Conservation (phyloP, 352 stramenopile genomes). For the Pythium scleroteichum region DNA sequence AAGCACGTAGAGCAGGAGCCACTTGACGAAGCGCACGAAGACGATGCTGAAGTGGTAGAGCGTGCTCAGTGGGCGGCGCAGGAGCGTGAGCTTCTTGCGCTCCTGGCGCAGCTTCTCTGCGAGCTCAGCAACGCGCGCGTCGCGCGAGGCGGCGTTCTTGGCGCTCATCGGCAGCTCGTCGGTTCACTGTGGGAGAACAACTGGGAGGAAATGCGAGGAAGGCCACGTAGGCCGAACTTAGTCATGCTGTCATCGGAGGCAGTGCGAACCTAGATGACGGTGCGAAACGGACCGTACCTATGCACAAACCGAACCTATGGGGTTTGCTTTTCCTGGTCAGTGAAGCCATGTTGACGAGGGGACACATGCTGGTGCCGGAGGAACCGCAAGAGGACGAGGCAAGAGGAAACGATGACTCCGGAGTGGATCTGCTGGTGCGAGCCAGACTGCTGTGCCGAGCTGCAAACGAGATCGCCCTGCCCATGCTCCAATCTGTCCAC, state of each 20-base stretch:
- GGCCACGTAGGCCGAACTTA: slow-evolving; percentile 33
- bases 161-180: slow-evolving; percentile 13
- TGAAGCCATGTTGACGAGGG: slow-evolving; percentile 20
- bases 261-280: slow-evolving; percentile 19
- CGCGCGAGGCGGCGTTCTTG: slow-evolving; percentile 12
- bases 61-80: slow-evolving; percentile 70
- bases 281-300: background rate
- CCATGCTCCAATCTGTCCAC: slow-evolving; percentile 24
- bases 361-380: background rate
- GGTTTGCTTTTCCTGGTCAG: too few relatives aligned
- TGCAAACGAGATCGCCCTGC: slow-evolving; percentile 33
- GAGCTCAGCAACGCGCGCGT: slow-evolving; percentile 28
- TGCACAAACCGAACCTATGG: background rate
- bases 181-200: slow-evolving; percentile 22
- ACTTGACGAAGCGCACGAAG: slow-evolving; percentile 70
- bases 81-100: slow-evolving; percentile 84
- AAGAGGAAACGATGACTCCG: slow-evolving; percentile 13
- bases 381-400: slow-evolving; percentile 18
- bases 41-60: slow-evolving; percentile 86
- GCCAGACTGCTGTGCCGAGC: slow-evolving; percentile 26
- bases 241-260: slow-evolving; percentile 6
- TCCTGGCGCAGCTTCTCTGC: slow-evolving; percentile 67
- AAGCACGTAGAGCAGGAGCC: slow-evolving; percentile 61
- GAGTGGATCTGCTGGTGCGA: slow-evolving; percentile 20
- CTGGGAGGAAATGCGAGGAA: slow-evolving; percentile 8